Conservation (phyloP, 2,329 filamentous ascomycete species). For the Cercospora sp. region DNA sequence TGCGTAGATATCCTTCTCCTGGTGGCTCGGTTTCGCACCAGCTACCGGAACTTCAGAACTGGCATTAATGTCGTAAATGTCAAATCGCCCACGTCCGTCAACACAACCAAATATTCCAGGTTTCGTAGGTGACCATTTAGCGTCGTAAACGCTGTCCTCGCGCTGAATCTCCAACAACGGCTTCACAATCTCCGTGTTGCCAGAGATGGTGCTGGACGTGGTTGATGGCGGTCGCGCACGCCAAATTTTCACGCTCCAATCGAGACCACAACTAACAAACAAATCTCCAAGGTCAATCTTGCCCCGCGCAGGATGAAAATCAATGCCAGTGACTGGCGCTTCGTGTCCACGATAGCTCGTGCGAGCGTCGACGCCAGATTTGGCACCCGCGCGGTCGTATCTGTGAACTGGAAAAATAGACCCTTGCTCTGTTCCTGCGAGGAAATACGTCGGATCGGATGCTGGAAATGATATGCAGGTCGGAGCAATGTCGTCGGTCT, state of each 20-base stretch:
- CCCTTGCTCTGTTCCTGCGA: constrained; percentile 95
- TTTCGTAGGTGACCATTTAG: constrained; percentile 89
- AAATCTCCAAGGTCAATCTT: constrained; percentile 93
- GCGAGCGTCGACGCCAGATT: constrained; percentile 88
- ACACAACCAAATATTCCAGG: constrained; percentile 93
- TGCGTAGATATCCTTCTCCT: constrained; percentile 43
- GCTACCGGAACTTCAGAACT: constrained; percentile 91
- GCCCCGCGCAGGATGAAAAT: constrained; percentile 90
- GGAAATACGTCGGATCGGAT: constrained; percentile 94
- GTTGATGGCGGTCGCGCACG: constrained; percentile 81
- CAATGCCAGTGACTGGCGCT: constrained; percentile 91
- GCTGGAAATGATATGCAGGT: constrained; percentile 94
- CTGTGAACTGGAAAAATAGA: constrained; percentile 94
- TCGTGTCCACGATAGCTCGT: constrained; percentile 88
- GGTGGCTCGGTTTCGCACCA: constrained; percentile 55
- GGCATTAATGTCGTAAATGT: constrained; percentile 91
- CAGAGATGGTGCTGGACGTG: constrained; percentile 54
- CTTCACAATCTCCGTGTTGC: constrained; percentile 39
- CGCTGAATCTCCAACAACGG: constrained; percentile 88
- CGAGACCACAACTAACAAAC: constrained; percentile 85
- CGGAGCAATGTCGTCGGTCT: constrained; percentile 87
- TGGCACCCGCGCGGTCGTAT: constrained; percentile 95
- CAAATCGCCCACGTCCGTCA: constrained; percentile 86
- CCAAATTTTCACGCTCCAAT: constrained; percentile 98
- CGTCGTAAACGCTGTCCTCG: constrained; percentile 96